Percentiles rank a stretch among this genome's conserved stretches.
Evolutionary conservation across 441 rosid species (phyloP).

Genomic region (Brassica balearica): DNA sequence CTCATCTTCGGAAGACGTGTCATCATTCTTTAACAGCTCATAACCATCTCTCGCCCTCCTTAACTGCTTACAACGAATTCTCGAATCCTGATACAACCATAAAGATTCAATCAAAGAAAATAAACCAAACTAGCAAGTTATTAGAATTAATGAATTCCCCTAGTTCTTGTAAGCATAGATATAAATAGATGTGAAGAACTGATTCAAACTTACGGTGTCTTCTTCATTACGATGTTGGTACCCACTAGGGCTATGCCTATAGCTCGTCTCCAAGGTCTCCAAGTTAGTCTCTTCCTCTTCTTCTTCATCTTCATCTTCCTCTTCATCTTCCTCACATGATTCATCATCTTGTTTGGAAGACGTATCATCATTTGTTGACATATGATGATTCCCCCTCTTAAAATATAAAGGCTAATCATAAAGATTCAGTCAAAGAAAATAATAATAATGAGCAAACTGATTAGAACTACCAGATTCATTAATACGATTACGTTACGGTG

Average conservation of each 20-base stretch:
- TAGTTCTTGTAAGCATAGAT: neutral
- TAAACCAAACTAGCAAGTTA: slow-evolving; percentile 1
- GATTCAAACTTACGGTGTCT: slow-evolving; percentile 25
- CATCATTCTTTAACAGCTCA: slow-evolving; percentile 17
- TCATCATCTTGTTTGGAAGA: neutral
- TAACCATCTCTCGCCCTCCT: neutral
- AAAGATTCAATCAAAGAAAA: neutral
- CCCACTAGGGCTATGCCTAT: neutral
- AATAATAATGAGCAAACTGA: neutral
- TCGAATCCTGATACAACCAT: slow-evolving; percentile 21
- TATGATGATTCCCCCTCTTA: neutral
- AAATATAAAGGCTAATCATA: neutral
- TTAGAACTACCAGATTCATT: neutral
- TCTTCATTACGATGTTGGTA: slow-evolving; percentile 16
- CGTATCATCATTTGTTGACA: neutral
- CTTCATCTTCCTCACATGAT: neutral
- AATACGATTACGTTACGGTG: neutral
- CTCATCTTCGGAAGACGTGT: slow-evolving; percentile 15
- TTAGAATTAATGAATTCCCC: neutral
- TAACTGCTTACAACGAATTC: neutral
- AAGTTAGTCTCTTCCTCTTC: slow-evolving; percentile 3
- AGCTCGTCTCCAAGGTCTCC: neutral
- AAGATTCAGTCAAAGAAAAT: slow-evolving; percentile 7
- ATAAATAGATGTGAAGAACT: neutral
- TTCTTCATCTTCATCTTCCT: neutral